Evolutionary conservation across 2,329 filamentous ascomycete genomes (phyloP), one percentile per base, ranked within the genome.

Genomic region (Fusarium poae): DNA sequence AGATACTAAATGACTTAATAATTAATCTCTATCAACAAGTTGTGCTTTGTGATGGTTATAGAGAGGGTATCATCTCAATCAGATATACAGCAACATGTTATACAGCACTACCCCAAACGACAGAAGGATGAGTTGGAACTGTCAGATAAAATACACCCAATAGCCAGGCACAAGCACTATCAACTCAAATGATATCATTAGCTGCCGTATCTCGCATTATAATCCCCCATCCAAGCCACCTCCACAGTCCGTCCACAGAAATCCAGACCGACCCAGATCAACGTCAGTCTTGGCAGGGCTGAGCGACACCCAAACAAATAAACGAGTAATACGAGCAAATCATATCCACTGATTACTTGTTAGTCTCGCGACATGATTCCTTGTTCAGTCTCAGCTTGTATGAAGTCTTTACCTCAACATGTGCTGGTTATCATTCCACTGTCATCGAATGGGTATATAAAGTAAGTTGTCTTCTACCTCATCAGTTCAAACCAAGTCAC

Each of bases 301-400:
- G 57, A 70, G 37, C 27, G 42, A 50, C 49, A 27, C 11, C 21
- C 32, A 11, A 29, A 27, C 34, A 50, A 64, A 32, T 40, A 53
- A 64, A 13, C 68, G 68, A 71, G 44, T 13, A 71, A 69, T 71
- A 68, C 68, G 68, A 27, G 18, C 23, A 20, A 29, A 35, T 32
- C 16, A 62, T 49, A 67, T 54, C 52, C 43, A 45, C 43, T 9
- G n/a, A 50, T 39, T 42, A 16, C 16, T n/a, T 3, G 25, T 29
- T 67, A 68, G 67, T 57, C 67, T 70, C 67, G 67, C 39, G 15
- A 65, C 48, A 70, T 70, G 67, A 68, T 70, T 18, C 67, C 48
- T 29, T 18, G 23, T 50, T 52, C 2, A 42, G 52, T 6, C 4
- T 37, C 30, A n/a, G 27, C 3, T 45, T 8, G 20, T 29, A 16